Evolutionary conservation across 495 filamentous ascomycete species (phyloP), one percentile per base, ranked within the genome.

Genomic region (Penicillium canescens): DNA sequence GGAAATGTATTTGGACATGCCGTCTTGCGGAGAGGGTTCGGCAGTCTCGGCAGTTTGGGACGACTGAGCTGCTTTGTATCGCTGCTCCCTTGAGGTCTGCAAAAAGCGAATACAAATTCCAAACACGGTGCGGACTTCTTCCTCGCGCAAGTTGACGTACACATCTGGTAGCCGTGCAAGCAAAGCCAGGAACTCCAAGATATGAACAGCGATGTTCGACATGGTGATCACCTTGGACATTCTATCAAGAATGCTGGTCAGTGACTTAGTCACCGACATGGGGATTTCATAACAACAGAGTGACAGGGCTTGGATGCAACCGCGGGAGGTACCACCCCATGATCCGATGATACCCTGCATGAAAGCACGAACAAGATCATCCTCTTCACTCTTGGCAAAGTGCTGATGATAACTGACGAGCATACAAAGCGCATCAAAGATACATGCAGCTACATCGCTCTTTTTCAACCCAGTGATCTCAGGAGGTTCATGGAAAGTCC

Each of bases 201-300:
- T 94, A 63, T 98, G 93, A 45, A 97, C 86, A 13, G 92, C 90
- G 47, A 96, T 86, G 42, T 91, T 82, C 3, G 89, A 86, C 62
- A 96, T 90, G 10, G 93, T 97, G 61, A 98, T 96, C 54, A 96
- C 90, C 61, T 93, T 91, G 6, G 92, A 86, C 87, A 98, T 95
- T 63, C 87, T 92, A 62, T 91, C 87, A 37, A 98, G 77, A 50
- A 98, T 92, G 31, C 78, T 85, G 34, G 88, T 87, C 46, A 98
- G 72, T 23, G 85, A 85, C 61, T 91, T 96, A 60, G 85, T 87
- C 44, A 91, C 85, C 26, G 91, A 90, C 24, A 83, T 75, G 21
- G 92, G 92, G 23, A 96, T 80, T 66, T 99, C 95, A 62, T 96
- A 87, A 62, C 92, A 96, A 70, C 92, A 98, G 38, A 98, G 84